Conservation (phyloP, 2,329 filamentous ascomycete species). For the Arthrobotrys entomopaga region DNA sequence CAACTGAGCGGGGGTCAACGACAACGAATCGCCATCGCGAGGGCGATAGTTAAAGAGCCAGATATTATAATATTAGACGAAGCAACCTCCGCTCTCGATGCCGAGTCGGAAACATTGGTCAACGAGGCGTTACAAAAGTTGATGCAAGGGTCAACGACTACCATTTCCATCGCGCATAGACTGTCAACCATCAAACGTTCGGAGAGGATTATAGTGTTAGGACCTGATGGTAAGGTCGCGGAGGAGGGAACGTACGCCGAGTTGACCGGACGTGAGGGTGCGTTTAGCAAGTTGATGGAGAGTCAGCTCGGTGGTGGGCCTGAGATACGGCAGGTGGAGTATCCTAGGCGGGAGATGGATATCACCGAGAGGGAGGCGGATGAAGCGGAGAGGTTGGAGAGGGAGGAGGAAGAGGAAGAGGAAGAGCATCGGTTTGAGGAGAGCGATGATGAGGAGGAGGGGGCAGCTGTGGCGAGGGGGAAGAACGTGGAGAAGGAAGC, state of each 20-base stretch:
- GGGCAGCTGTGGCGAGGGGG: slow-evolving; percentile 20
- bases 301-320: slow-evolving; percentile 96
- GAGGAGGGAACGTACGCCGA: slow-evolving; percentile 86
- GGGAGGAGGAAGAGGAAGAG: slow-evolving; percentile 45
- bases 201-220: slow-evolving; percentile 92
- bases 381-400: slow-evolving; percentile 52
- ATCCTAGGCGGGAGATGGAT: slow-evolving; percentile 43
- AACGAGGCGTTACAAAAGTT: slow-evolving; percentile 86
- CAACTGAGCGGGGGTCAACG: slow-evolving; percentile 49
- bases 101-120: slow-evolving; percentile 94
- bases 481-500: slow-evolving; percentile 28
- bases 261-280: slow-evolving; percentile 78
- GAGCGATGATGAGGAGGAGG: slow-evolving; percentile 34
- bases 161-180: slow-evolving; percentile 95
- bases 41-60: slow-evolving; percentile 91
- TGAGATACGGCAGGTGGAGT: slow-evolving; percentile 76
- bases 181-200: slow-evolving; percentile 96
- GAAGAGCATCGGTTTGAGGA: slow-evolving; percentile 48
- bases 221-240: slow-evolving; percentile 84
- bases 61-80: slow-evolving; percentile 98
- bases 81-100: slow-evolving; percentile 93
- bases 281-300: slow-evolving; percentile 96
- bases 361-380: slow-evolving; percentile 53
- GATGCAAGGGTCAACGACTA: slow-evolving; percentile 88
- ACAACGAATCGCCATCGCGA: slow-evolving; percentile 94